phyloP scores from a whole-genome alignment of 202 grass and related monocot species.

The Panicum virgatum region DNA sequence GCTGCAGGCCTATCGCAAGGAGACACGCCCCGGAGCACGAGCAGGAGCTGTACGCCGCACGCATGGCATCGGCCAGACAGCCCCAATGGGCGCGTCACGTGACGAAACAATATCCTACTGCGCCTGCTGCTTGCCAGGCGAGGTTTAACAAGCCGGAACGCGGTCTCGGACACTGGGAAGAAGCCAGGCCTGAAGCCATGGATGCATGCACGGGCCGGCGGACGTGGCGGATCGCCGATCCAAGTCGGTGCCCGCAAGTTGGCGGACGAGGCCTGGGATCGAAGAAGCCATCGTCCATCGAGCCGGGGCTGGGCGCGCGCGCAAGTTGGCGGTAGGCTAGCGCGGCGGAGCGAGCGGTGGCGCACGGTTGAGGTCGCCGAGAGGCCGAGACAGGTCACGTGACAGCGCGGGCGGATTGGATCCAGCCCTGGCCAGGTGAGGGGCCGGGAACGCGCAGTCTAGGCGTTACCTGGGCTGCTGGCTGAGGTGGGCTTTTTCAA shows the following conservation, averaged over 20 bases:
- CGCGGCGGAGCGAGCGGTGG: neutral
- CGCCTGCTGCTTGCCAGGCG: too few relatives aligned
- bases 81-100: constrained; percentile 4
- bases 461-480: constrained; percentile 17
- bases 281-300: too few relatives aligned
- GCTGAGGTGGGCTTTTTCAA: neutral
- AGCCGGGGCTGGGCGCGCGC: neutral
- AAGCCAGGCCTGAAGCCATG: neutral
- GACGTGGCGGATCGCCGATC: neutral
- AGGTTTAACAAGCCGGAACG: neutral
- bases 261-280: too few relatives aligned
- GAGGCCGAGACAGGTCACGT: constrained; percentile 39
- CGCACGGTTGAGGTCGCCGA: neutral
- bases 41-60: neutral
- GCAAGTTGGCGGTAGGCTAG: constrained; percentile 7
- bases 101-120: constrained; percentile 17
- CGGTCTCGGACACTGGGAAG: neutral
- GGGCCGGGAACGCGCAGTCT: neutral
- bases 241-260: too few relatives aligned
- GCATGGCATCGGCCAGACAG: neutral
- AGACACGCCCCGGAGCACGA: neutral
- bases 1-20: neutral
- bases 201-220: neutral
- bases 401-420: neutral
- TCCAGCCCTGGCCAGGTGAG: neutral